Evolutionary conservation across 192 early-diverging fungal species (phyloP).

Genomic region (Phlyctochytrium bullatum): DNA sequence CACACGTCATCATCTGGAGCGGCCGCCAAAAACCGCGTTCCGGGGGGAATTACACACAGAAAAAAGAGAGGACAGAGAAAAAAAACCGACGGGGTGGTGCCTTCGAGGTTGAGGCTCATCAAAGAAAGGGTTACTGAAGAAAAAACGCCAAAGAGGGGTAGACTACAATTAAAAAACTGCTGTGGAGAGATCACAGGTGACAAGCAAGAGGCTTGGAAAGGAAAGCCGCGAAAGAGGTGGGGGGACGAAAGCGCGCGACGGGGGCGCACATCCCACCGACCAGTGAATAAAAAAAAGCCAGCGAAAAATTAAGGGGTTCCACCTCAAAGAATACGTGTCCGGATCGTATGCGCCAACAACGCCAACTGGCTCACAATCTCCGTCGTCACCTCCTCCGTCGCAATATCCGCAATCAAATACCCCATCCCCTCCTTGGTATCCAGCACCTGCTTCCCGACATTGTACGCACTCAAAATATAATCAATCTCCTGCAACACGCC

Average conservation of each 20-base stretch:
- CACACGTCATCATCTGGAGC: no score
- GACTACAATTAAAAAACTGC: background rate
- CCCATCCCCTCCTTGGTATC: conserved; percentile 50
- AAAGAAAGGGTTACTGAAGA: background rate
- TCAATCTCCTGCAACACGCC: conserved; percentile 53
- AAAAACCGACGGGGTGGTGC: background rate
- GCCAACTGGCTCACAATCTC: conserved; percentile 52
- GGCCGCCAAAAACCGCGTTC: no score
- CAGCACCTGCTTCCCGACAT: conserved; percentile 53
- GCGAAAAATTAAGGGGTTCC: background rate
- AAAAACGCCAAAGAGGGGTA: background rate
- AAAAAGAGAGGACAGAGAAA: background rate
- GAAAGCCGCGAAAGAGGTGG: background rate
- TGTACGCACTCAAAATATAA: conserved; percentile 49
- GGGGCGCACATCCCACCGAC: no score
- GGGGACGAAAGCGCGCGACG: no score
- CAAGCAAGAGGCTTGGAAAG: background rate
- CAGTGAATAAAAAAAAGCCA: background rate
- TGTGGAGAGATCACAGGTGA: background rate
- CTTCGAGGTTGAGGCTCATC: background rate
- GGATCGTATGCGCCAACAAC: conserved; percentile 44
- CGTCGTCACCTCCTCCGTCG: conserved; percentile 40
- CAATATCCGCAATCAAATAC: conserved; percentile 48
- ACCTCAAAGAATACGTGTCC: conserved; percentile 41
- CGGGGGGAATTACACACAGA: no score